A percentile compares a stretch with the other conserved stretches of the same genome.
Evolutionary conservation across 2,329 filamentous ascomycete genomes (phyloP).

Genomic region (Nemania serpens): DNA sequence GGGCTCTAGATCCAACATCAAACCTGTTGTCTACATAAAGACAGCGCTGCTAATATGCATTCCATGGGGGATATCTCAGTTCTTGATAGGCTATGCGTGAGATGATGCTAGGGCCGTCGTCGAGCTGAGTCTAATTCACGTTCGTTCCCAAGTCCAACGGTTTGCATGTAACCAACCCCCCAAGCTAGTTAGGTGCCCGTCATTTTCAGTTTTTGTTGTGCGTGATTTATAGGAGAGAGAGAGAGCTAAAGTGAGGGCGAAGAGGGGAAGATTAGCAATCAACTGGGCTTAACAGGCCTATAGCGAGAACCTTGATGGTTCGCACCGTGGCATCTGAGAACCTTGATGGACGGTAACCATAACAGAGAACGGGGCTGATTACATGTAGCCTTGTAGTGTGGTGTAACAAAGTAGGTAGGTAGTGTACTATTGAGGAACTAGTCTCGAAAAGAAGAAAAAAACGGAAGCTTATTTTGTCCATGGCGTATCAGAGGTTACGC

Average conservation of each 20-base stretch:
- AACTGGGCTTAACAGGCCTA: neutral
- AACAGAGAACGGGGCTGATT: neutral
- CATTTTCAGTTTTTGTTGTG: neutral
- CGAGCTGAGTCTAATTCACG: no score
- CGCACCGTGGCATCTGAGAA: conserved; percentile 25
- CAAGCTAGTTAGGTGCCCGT: no score
- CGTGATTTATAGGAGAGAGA: neutral
- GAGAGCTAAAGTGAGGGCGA: neutral
- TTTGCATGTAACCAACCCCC: no score
- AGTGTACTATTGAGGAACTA: neutral
- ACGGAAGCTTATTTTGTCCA: neutral
- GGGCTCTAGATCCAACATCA: no score
- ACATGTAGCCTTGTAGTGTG: no score
- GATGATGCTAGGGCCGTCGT: no score
- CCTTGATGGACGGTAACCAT: conserved; percentile 33
- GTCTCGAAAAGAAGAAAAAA: neutral
- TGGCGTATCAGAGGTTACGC: conserved; percentile 12
- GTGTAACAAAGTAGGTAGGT: no score
- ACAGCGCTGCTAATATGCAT: no score
- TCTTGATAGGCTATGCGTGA: no score
- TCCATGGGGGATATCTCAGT: no score
- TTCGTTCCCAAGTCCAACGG: no score
- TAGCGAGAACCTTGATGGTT: conserved; percentile 23
- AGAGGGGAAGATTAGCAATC: neutral
- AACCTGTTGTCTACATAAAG: no score